phyloP scores from a whole-genome alignment of 108 stramenopile species.

The Cyclotella atomus region DNA sequence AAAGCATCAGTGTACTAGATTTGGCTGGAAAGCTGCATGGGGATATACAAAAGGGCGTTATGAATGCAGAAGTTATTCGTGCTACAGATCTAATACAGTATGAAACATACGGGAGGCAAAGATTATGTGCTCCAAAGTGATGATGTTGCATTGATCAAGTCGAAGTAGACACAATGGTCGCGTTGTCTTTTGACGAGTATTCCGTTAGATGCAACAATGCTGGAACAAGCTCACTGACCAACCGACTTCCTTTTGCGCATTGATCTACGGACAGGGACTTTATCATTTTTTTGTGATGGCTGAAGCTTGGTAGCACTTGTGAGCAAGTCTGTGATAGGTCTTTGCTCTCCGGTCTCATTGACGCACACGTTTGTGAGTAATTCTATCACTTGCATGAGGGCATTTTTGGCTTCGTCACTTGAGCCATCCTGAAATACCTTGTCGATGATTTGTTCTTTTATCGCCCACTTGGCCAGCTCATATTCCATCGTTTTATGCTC shows the following conservation, averaged over 20 bases:
- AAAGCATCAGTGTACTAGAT: conserved; percentile 40
- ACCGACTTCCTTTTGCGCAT: neutral
- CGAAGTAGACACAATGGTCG: conserved; percentile 37
- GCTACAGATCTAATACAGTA: conserved; percentile 50
- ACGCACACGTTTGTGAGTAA: neutral
- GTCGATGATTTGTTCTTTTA: neutral
- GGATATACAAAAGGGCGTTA: conserved; percentile 92
- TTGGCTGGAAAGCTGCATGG: conserved; percentile 76
- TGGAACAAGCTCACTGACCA: neutral
- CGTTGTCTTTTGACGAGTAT: no score
- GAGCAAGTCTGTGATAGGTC: neutral
- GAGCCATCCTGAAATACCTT: neutral
- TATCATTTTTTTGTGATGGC: neutral
- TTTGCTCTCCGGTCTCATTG: neutral
- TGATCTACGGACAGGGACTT: neutral
- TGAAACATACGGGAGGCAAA: conserved; percentile 77
- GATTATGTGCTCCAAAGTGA: conserved; percentile 83
- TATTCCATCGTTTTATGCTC: neutral
- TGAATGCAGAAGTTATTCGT: conserved; percentile 81
- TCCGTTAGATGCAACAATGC: no score
- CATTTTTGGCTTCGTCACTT: neutral
- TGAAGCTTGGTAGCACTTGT: neutral
- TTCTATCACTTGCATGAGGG: neutral
- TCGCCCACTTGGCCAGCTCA: conserved; percentile 2
- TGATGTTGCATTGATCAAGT: conserved; percentile 91